Evolutionary conservation across 2,329 filamentous ascomycete genomes (phyloP).

Genomic region (Ophiostoma novo-ulmi): DNA sequence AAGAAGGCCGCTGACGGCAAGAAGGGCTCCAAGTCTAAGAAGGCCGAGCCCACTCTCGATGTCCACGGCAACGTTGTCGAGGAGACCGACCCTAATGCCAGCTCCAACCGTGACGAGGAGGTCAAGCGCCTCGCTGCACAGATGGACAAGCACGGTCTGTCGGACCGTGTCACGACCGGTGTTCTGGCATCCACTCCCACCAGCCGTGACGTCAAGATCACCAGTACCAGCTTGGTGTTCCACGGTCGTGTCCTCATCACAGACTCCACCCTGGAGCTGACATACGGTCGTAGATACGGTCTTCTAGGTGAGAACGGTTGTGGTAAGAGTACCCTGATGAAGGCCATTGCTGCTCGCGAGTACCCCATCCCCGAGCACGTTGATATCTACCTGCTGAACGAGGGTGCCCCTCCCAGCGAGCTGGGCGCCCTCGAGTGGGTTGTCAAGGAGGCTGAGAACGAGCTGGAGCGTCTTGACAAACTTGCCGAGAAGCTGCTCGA

Average conservation of each 20-base stretch:
- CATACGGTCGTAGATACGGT: constrained; percentile 88
- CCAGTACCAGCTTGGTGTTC: constrained; percentile 87
- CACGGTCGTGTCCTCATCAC: constrained; percentile 95
- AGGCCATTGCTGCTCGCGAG: constrained; percentile 88
- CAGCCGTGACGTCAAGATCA: constrained; percentile 96
- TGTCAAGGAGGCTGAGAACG: constrained; percentile 85
- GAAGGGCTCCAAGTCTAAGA: constrained; percentile 65
- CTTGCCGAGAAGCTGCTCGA: constrained; percentile 87
- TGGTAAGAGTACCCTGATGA: constrained; percentile 96
- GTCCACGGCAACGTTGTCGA: constrained; percentile 51
- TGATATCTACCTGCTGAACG: constrained; percentile 97
- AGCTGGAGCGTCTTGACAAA: constrained; percentile 85
- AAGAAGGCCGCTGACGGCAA: constrained; percentile 69
- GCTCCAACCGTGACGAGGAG: constrained; percentile 67
- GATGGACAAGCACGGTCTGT: constrained; percentile 93
- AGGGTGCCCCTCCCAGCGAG: constrained; percentile 85
- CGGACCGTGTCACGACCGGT: constrained; percentile 96
- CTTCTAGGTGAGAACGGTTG: constrained; percentile 98
- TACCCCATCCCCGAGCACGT: constrained; percentile 93
- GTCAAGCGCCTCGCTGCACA: constrained; percentile 85
- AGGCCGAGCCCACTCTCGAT: constrained; percentile 62
- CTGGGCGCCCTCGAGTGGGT: constrained; percentile 96
- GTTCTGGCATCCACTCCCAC: constrained; percentile 79
- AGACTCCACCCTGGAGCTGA: constrained; percentile 89
- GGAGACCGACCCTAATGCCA: constrained; percentile 51